These are phyloP conservation scores for Ascoidea tarda DNA, from an alignment of 805 yeast species.

Conservation along the genomic window DNA sequence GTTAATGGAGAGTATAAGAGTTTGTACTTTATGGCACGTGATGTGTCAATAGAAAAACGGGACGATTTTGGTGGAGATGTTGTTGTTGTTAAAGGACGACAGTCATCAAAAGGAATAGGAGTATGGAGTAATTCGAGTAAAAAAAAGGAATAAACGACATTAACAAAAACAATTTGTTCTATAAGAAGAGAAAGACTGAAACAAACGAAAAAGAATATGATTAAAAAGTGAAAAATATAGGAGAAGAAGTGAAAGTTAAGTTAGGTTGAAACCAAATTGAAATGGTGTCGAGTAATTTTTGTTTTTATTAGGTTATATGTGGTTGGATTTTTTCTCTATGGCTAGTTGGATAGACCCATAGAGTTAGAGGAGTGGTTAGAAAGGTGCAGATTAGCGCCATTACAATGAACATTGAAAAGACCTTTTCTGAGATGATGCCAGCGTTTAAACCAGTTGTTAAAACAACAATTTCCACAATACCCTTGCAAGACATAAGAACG, in stretches of 20 bases:
- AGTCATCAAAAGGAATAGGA: too few species aligned
- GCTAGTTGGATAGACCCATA: slow-evolving; percentile 42
- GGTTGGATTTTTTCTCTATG: slow-evolving; percentile 37
- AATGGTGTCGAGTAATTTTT: background rate
- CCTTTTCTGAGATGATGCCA: slow-evolving; percentile 45
- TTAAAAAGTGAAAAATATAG: background rate
- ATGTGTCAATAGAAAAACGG: too few species aligned
- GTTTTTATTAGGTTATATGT: background rate
- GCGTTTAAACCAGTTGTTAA: slow-evolving; percentile 62
- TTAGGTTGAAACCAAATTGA: background rate
- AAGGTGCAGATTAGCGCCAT: slow-evolving; percentile 75
- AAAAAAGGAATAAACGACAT: too few species aligned
- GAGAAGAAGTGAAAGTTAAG: background rate
- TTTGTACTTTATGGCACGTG: too few species aligned
- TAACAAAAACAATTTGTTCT: too few species aligned
- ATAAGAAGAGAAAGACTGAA: too few species aligned
- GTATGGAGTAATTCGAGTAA: too few species aligned
- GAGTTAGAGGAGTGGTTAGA: slow-evolving; percentile 64
- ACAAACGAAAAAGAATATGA: too few species aligned
- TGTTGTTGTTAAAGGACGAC: too few species aligned
- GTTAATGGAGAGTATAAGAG: slow-evolving; percentile 26
- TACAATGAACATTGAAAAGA: slow-evolving; percentile 68
- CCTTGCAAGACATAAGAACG: slow-evolving; percentile 76
- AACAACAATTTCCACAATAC: slow-evolving; percentile 76
- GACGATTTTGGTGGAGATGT: too few species aligned